Evolutionary conservation across 176 grass and related monocot genomes (phyloP), one percentile per base, ranked within the genome.

Genomic region (Leersia perrieri): DNA sequence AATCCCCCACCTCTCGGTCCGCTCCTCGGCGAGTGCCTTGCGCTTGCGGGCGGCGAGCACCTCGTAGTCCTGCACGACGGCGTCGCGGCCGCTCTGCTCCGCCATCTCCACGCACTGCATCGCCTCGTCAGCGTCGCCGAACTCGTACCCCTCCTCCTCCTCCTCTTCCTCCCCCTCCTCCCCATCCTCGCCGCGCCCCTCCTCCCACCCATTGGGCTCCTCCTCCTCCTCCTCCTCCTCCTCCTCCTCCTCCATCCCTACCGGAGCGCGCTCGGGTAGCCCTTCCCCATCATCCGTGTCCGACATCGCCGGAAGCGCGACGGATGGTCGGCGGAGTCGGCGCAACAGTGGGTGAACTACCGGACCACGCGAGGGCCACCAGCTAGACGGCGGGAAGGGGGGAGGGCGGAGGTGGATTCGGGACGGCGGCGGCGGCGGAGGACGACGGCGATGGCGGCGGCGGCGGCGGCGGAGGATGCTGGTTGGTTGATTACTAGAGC

Each of bases 41-140:
- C 95, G 90, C 75, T 98, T 94, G 76, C 86, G 70, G 38, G 79
- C 82, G 0, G 86, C 84, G n/a, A 98, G 62, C 11, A 66, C 90
- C 78, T 98, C 86, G 31, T 91, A 88, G 62, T 93, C 90, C 3
- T 89, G 86, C 26, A 73, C 27, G 13, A 58, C 41, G n/a, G 69
- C 45, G 49, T 22, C 30, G 1, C 28, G 20, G 18, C 31, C 11
- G 20, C 15, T 30, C 11, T 60, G 26, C 49, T 61, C 84, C 74
- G 84, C 79, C 67, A 82, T 79, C 74, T 74, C 80, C 68, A 86
- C 83, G 25, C 67, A 86, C 47, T 78, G 84, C 67, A 77, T 74
- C 68, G 84, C 80, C 38, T 87, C 80, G 3, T 73, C 88, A 5
- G 79, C 84, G 33, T 86, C 74, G 8, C 33, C 68, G 26, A 90